Evolutionary conservation across 225 moss, liverwort and hornwort species (phyloP), one percentile per base, ranked within the genome.

Genomic region (Thuidium tamariscinum): DNA sequence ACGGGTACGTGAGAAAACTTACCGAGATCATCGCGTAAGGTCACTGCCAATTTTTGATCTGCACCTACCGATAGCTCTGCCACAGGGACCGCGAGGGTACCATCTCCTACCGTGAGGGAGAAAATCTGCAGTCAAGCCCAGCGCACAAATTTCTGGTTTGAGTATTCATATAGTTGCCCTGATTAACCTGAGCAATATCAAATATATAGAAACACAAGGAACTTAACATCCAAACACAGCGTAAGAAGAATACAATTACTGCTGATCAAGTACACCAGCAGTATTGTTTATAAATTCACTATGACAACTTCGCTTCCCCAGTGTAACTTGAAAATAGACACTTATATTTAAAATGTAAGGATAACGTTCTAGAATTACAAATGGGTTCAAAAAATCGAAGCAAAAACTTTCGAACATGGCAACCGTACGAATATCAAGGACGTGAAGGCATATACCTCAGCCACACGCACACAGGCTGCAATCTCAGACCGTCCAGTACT

Each of bases 401-500:
- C 25, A 68, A 64, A 62, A 83, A 76, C 66, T 67, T 44, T 55
- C 71, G 59, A 74, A 74, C 16, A 80, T 13, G 77, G 80, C 39
- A 75, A 81, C 20, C 64, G 57, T 66, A 57, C 37, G 74, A 25
- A n/a, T 73, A 68, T 82, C 82, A 88, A 83, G 86, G 74, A 86
- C 39, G 37, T 37, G 83, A 84, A 52, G 74, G 82, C 44, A 76
- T 51, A 56, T 86, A 91, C 96, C 93, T 98, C 96, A 72, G 97
- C 95, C 71, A 98, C 97, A 82, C 96, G 96, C 68, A 98, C 89
- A 89, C 97, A 98, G 39, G 96, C 94, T 46, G 97, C 96, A 85
- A 95, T 90, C 87, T 98, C 97, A 83, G 96, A 93, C 68, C 97
- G 93, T 76, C 96, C 97, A 81, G 96, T 98, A 85, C 89, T 95